Base-by-base conservation (phyloP, 495 filamentous ascomycete species). In the Copromyces sp. region DNA sequence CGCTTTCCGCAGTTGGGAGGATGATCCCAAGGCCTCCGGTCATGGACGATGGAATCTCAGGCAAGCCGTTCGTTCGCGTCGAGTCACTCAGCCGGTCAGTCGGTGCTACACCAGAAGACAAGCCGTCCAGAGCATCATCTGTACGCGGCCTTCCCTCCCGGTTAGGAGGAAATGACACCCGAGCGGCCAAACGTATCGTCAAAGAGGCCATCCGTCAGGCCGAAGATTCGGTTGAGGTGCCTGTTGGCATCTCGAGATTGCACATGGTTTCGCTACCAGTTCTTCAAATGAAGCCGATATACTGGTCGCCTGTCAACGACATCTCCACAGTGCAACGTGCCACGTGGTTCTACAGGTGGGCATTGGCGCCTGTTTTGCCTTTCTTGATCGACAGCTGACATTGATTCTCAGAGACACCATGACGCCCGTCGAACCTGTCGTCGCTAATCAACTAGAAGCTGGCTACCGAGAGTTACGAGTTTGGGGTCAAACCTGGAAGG, bases 301-400 rank as follows among this genome's bases (percentile, higher is more conserved):
- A 99, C 77, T 99, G 95, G 95, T 94, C 90, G 41, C 95, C 95
- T n/a, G 87, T 98, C 29, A 92, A 97, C 74, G 95, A 99, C 77
- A 87, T 97, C 17, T 90, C 93, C 9, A 84, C 86, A 11, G 94
- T 98, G 9, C 82, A 92, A 77, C 88, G 95, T 47, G 94, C 92
- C 1, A 98, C 95, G 0, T 99, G 95, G 95, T 98, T 99, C 78
- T 98, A 98, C 80, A 76, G 76, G 78, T 79, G 32, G 6, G 68
- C 24, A 29, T 59, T 59, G 47, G 47, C 4, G 4, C 12, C 47
- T 12, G 9, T 59, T 5, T 29, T 5, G 20, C 11, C 20, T 29
- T 59, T 59, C 9, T 53, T 9, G 3, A 16, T 61, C 14, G 53
- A 37, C 17, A 29, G 37, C 69, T 76, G 59, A 76, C 70, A 20